Evolutionary conservation across 2,329 filamentous ascomycete genomes (phyloP).

Genomic region (Diaporthe longicolla): DNA sequence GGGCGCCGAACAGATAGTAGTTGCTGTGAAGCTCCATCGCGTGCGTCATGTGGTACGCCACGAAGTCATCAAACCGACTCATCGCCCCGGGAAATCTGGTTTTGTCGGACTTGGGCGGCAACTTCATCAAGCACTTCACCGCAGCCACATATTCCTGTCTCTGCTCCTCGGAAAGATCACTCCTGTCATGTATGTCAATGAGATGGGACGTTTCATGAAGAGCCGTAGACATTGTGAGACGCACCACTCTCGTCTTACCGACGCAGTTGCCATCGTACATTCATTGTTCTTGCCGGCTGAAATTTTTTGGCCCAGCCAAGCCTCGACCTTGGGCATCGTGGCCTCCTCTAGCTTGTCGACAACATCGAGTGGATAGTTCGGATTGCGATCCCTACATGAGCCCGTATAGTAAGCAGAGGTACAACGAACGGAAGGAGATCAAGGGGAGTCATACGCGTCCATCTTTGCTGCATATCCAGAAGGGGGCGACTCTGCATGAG

Average conservation of each 20-base stretch:
- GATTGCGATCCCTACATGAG: conserved; percentile 43
- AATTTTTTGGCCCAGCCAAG: conserved; percentile 48
- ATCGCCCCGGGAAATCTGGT: conserved; percentile 47
- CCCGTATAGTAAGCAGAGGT: background rate
- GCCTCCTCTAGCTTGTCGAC: conserved; percentile 49
- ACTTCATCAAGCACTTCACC: conserved; percentile 49
- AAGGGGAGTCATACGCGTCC: background rate
- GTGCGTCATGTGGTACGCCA: conserved; percentile 52
- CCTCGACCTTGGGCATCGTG: conserved; percentile 49
- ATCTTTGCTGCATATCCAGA: background rate
- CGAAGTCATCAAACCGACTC: conserved; percentile 52
- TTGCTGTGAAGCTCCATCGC: conserved; percentile 42
- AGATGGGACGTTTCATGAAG: background rate
- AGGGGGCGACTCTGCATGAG: background rate
- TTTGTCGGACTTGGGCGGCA: conserved; percentile 45
- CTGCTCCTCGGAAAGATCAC: conserved; percentile 46
- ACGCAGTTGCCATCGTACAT: background rate
- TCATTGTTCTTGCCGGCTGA: conserved; percentile 27
- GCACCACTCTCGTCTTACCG: conserved; percentile 3
- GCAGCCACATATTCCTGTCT: conserved; percentile 48
- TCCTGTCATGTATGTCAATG: background rate
- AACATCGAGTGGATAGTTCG: conserved; percentile 47
- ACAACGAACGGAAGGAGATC: too few relatives aligned
- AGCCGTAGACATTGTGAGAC: background rate
- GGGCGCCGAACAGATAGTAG: conserved; percentile 48